These are phyloP conservation scores for Dactylellina leptospora DNA, from an alignment of 2,329 filamentous ascomycete species.

Conservation along the genomic window DNA sequence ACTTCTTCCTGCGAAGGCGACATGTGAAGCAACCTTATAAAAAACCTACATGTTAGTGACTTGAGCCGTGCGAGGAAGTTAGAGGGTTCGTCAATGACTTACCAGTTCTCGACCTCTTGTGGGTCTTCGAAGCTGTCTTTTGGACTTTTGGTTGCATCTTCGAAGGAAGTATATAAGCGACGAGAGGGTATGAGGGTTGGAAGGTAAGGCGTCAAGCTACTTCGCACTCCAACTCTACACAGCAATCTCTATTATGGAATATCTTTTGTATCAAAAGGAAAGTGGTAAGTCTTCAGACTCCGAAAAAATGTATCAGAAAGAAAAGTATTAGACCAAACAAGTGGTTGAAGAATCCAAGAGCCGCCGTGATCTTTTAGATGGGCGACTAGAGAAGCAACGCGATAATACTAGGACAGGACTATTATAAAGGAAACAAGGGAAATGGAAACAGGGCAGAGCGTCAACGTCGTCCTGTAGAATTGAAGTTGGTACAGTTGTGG, in stretches of 20 bases:
- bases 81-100: constrained; percentile 61
- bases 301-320: constrained; percentile 18
- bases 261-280: constrained; percentile 36
- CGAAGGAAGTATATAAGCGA: constrained; percentile 44
- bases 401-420: constrained; percentile 38
- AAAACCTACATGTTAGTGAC: no score
- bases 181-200: constrained; percentile 59
- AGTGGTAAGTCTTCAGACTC: constrained; percentile 51
- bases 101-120: constrained; percentile 94
- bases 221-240: constrained; percentile 53
- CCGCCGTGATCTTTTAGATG: constrained; percentile 37
- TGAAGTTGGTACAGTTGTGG: constrained; percentile 43
- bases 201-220: constrained; percentile 53
- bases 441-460: constrained; percentile 52
- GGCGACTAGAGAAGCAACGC: constrained; percentile 51
- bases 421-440: constrained; percentile 49
- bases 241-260: constrained; percentile 30
- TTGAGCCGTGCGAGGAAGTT: no score
- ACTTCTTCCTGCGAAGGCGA: constrained; percentile 74
- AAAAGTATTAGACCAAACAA: constrained; percentile 37
- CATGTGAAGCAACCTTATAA: constrained; percentile 74
- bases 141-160: constrained; percentile 60
- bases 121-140: constrained; percentile 83
- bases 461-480: constrained; percentile 54
- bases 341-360: constrained; percentile 38